These are phyloP conservation scores for Penicillium sp. DNA, from an alignment of 2,329 filamentous ascomycete genomes.

Conservation along the genomic window DNA sequence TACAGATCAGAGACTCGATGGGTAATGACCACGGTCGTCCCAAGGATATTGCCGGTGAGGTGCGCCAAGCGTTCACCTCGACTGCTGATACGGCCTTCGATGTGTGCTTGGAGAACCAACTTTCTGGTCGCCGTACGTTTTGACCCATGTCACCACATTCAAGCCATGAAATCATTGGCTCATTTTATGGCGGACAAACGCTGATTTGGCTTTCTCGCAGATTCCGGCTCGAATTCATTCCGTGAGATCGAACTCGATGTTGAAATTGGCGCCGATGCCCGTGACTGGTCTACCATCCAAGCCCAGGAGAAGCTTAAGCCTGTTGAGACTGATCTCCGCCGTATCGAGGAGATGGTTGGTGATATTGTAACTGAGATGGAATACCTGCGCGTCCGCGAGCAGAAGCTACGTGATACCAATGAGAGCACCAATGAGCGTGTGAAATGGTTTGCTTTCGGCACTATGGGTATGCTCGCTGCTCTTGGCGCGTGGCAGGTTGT, in stretches of 20 bases:
- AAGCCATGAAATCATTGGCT: not conserved
- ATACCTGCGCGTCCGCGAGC: conserved; percentile 81
- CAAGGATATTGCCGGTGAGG: conserved; percentile 85
- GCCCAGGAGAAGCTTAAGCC: conserved; percentile 97
- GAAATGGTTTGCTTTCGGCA: conserved; percentile 96
- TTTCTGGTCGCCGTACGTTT: conserved; percentile 59
- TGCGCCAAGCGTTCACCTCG: conserved; percentile 88
- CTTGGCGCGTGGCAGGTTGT: conserved; percentile 96
- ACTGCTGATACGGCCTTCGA: conserved; percentile 89
- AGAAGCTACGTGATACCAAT: conserved; percentile 95
- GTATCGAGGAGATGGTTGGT: conserved; percentile 81
- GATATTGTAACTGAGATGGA: conserved; percentile 96
- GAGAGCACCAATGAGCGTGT: conserved; percentile 98
- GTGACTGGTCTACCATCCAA: conserved; percentile 96
- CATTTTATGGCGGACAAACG: not conserved
- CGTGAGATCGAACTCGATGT: conserved; percentile 86
- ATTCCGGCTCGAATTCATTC: conserved; percentile 45
- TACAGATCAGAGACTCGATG: conserved; percentile 84
- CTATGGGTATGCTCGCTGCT: conserved; percentile 82
- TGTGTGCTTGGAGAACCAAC: conserved; percentile 87
- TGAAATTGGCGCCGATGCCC: conserved; percentile 92
- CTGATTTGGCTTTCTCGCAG: conserved; percentile 17
- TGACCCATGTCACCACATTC: not conserved
- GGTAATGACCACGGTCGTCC: conserved; percentile 94
- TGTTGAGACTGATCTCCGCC: conserved; percentile 85